Percentiles rank a stretch among this genome's conserved stretches.
phyloP scores from a whole-genome alignment of 2,329 filamentous ascomycete genomes.

The Diaporthe sp. region DNA sequence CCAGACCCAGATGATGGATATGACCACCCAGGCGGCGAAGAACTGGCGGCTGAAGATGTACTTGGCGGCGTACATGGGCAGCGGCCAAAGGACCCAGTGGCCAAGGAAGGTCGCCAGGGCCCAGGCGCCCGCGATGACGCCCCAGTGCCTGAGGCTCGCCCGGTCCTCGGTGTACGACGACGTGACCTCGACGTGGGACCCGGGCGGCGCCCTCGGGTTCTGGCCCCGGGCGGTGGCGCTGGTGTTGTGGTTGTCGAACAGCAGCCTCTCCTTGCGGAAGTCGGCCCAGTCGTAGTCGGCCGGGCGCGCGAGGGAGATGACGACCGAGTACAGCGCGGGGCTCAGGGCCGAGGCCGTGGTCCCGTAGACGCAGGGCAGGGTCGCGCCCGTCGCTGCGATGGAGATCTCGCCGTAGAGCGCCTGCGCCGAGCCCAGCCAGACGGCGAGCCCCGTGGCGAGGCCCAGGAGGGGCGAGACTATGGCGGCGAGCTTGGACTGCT shows the following conservation, averaged over 20 bases:
- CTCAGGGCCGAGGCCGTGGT: conserved; percentile 62
- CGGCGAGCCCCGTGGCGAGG: conserved; percentile 63
- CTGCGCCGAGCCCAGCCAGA: conserved; percentile 66
- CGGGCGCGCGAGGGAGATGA: conserved; percentile 38
- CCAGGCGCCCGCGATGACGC: conserved; percentile 60
- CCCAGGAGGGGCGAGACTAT: conserved; percentile 63
- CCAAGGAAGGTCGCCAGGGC: conserved; percentile 64
- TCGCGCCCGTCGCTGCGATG: conserved; percentile 61
- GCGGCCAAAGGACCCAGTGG: conserved; percentile 68
- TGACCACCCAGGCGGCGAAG: conserved; percentile 64
- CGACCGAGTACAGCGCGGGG: conserved; percentile 38
- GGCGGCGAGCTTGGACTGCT: conserved; percentile 63
- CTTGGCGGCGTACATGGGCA: conserved; percentile 67
- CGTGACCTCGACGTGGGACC: conserved; percentile 18
- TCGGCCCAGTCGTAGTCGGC: conserved; percentile 47
- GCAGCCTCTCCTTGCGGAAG: conserved; percentile 56
- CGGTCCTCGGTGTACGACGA: conserved; percentile 50
- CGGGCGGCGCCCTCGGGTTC: not conserved
- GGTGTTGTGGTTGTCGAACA: conserved; percentile 49
- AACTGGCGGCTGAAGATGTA: conserved; percentile 62
- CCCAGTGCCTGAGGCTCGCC: conserved; percentile 60
- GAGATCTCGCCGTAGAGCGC: conserved; percentile 62
- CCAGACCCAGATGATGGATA: conserved; percentile 69
- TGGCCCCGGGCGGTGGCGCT: not conserved
- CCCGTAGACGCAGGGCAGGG: conserved; percentile 66